Conservation (phyloP, 129 eudicot species). For the Mikania micrantha region DNA sequence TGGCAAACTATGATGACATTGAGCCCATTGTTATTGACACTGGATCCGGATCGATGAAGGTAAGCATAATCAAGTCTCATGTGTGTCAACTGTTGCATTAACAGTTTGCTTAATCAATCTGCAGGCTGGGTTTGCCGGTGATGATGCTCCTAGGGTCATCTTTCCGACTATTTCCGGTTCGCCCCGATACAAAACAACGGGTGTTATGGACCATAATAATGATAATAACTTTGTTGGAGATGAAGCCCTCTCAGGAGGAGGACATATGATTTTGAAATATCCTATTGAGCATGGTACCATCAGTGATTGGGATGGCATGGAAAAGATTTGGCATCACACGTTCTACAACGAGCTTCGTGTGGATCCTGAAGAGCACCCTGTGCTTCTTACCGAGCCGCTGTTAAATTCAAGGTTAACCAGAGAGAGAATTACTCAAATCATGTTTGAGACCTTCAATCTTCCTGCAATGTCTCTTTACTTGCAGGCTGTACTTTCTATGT, state of each 20-base stretch:
- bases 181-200: too few relatives aligned
- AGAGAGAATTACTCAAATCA: background rate
- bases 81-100: too few relatives aligned
- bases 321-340: too few relatives aligned
- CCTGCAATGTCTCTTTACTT: background rate
- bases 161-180: background rate
- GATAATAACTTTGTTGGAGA: too few relatives aligned
- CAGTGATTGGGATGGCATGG: too few relatives aligned
- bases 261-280: too few relatives aligned
- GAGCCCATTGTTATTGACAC: slow-evolving; percentile 12
- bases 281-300: too few relatives aligned
- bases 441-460: background rate
- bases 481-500: background rate
- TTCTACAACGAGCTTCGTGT: too few relatives aligned
- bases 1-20: background rate
- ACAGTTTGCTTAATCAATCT: background rate
- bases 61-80: too few relatives aligned
- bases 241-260: too few relatives aligned
- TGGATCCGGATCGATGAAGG: slow-evolving; percentile 3
- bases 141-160: background rate
- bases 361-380: background rate
- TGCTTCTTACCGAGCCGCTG: background rate
- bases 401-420: background rate
- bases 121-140: background rate
- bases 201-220: too few relatives aligned